Evolutionary conservation across 2,329 filamentous ascomycete species (phyloP).

Genomic region (Colletotrichum shisoi): DNA sequence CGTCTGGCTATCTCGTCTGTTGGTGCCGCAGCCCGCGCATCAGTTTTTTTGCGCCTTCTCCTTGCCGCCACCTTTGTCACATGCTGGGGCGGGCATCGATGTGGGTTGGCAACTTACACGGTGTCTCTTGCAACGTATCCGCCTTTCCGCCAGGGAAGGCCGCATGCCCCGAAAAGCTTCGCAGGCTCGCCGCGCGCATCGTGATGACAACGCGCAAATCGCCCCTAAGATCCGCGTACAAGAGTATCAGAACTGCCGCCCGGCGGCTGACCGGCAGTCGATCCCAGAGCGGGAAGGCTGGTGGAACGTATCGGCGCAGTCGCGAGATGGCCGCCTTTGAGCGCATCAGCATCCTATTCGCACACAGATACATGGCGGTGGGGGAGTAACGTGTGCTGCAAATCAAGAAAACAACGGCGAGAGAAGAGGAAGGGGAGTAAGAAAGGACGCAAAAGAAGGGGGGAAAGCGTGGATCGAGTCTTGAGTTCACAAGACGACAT

Average conservation of each 20-base stretch:
- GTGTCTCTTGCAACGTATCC: constrained; percentile 65
- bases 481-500: constrained; percentile 5
- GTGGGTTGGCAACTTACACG: constrained; percentile 56
- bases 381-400: constrained; percentile 35
- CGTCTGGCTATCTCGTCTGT: constrained; percentile 82
- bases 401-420: not conserved
- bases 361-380: constrained; percentile 38
- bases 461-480: constrained; percentile 5
- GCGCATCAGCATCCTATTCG: constrained; percentile 39
- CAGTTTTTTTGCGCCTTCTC: not conserved
- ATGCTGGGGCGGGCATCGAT: too few relatives aligned
- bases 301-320: constrained; percentile 67
- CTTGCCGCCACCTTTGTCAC: not conserved
- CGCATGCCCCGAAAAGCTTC: constrained; percentile 82
- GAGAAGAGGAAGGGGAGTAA: not conserved
- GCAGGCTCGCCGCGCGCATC: constrained; percentile 69
- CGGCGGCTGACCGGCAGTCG: constrained; percentile 69
- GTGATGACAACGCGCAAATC: constrained; percentile 77
- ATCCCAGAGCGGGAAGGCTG: constrained; percentile 69
- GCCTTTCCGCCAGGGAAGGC: constrained; percentile 84
- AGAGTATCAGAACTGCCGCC: constrained; percentile 85
- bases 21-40: not conserved
- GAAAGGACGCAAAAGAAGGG: not conserved
- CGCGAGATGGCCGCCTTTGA: constrained; percentile 65
- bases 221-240: constrained; percentile 84